Conservation (phyloP, 2,329 filamentous ascomycete species). For the Penicillium sp. region DNA sequence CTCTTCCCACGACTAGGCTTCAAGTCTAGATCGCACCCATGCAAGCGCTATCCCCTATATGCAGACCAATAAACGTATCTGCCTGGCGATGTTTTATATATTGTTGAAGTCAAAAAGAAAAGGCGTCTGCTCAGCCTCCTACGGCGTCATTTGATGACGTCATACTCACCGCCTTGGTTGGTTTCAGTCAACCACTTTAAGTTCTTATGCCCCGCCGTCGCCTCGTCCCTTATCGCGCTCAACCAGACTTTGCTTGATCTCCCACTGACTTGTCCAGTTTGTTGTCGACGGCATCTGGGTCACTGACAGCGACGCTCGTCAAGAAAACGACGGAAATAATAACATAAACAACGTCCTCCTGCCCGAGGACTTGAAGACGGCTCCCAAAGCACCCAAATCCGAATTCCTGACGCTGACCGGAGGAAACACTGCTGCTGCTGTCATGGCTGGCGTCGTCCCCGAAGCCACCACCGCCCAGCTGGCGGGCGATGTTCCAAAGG, state of each 20-base stretch:
- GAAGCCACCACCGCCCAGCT: conserved; percentile 65
- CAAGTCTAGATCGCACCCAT: no score
- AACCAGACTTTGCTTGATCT: no score
- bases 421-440: conserved; percentile 18
- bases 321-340: conserved; percentile 75
- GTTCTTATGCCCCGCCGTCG: background rate
- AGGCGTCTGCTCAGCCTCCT: background rate
- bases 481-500: conserved; percentile 32
- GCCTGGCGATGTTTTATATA: no score
- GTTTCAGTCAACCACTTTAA: conserved; percentile 10
- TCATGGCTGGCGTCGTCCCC: conserved; percentile 62
- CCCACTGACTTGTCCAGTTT: conserved; percentile 57
- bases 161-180: conserved; percentile 9
- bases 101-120: no score
- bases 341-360: conserved; percentile 92
- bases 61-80: no score
- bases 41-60: no score
- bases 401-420: conserved; percentile 14
- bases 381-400: conserved; percentile 16
- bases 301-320: conserved; percentile 72
- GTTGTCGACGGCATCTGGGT: conserved; percentile 92
- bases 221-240: background rate
- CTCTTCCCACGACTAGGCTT: no score
- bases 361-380: conserved; percentile 61
- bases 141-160: conserved; percentile 12